phyloP scores from a whole-genome alignment of 495 filamentous ascomycete species.

The Talaromyces thailandensis region DNA sequence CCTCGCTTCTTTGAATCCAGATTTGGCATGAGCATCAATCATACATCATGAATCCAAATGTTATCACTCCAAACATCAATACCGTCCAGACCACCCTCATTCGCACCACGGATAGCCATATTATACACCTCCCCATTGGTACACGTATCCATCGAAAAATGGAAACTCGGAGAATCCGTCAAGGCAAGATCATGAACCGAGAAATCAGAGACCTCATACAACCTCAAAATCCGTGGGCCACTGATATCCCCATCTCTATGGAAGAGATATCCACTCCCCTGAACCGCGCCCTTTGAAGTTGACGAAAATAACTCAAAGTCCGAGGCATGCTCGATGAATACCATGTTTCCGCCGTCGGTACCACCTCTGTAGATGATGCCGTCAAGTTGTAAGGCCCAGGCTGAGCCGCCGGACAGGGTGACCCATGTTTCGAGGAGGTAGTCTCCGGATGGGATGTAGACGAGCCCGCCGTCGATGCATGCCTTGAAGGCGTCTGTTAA shows the following conservation, averaged over 20 bases:
- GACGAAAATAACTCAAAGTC: constrained; percentile 45
- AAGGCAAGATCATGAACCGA: constrained; percentile 42
- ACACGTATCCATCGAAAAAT: constrained; percentile 38
- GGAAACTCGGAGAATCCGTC: constrained; percentile 44
- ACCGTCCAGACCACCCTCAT: constrained; percentile 41
- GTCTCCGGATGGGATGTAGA: constrained; percentile 27
- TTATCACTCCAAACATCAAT: constrained; percentile 43
- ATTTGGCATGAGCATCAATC: too few species aligned
- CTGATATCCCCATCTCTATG: constrained; percentile 14
- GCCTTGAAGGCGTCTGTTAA: constrained; percentile 36
- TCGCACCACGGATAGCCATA: constrained; percentile 42
- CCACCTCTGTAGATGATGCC: constrained; percentile 39
- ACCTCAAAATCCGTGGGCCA: constrained; percentile 28
- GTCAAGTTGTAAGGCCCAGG: constrained; percentile 38
- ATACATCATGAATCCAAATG: constrained; percentile 43
- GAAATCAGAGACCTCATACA: constrained; percentile 34
- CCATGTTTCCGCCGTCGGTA: constrained; percentile 39
- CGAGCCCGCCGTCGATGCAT: constrained; percentile 28
- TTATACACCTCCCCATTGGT: constrained; percentile 42
- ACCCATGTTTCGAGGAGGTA: constrained; percentile 28
- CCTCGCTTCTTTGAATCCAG: too few species aligned
- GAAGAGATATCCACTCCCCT: constrained; percentile 41
- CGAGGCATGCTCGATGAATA: constrained; percentile 34
- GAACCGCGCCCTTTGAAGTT: constrained; percentile 38
- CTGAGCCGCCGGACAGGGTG: constrained; percentile 25